phyloP scores from a whole-genome alignment of 495 filamentous ascomycete species.

The Penicillium alfredii region DNA sequence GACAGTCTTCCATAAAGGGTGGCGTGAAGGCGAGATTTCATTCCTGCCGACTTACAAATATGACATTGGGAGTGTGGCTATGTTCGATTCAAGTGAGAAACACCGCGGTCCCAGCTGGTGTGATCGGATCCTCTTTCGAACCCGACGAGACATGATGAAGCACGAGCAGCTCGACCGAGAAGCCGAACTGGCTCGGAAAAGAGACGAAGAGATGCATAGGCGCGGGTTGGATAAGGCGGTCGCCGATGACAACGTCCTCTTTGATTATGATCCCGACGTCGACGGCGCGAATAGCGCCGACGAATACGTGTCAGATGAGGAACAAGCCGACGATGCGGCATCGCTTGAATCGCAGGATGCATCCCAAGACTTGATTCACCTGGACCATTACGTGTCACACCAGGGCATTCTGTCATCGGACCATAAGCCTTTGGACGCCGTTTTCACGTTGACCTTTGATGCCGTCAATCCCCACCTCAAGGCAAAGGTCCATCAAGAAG shows the following conservation, averaged over 20 bases:
- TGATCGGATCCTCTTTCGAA: constrained; percentile 88
- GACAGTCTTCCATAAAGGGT: constrained; percentile 83
- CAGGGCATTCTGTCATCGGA: constrained; percentile 88
- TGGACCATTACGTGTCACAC: constrained; percentile 79
- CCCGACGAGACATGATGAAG: constrained; percentile 60
- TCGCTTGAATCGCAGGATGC: constrained; percentile 14
- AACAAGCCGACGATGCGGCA: constrained; percentile 12
- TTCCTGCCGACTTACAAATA: constrained; percentile 97
- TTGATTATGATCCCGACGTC: constrained; percentile 77
- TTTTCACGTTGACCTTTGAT: constrained; percentile 77
- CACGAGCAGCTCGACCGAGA: constrained; percentile 64
- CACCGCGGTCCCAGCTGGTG: constrained; percentile 92
- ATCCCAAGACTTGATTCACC: constrained; percentile 45
- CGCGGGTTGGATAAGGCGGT: constrained; percentile 67
- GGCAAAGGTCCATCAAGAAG: constrained; percentile 75
- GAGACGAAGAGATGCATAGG: constrained; percentile 79
- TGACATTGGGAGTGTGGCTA: constrained; percentile 85
- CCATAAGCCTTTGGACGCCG: constrained; percentile 82
- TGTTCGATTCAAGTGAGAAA: constrained; percentile 95
- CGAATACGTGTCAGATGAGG: constrained; percentile 46
- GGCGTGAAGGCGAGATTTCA: constrained; percentile 79
- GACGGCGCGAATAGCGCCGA: constrained; percentile 54
- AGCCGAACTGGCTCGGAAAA: constrained; percentile 58
- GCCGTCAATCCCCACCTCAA: constrained; percentile 79
- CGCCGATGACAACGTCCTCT: constrained; percentile 78